Conservation (phyloP, 2,329 filamentous ascomycete genomes). For the Alternaria novae-zelandiae region DNA sequence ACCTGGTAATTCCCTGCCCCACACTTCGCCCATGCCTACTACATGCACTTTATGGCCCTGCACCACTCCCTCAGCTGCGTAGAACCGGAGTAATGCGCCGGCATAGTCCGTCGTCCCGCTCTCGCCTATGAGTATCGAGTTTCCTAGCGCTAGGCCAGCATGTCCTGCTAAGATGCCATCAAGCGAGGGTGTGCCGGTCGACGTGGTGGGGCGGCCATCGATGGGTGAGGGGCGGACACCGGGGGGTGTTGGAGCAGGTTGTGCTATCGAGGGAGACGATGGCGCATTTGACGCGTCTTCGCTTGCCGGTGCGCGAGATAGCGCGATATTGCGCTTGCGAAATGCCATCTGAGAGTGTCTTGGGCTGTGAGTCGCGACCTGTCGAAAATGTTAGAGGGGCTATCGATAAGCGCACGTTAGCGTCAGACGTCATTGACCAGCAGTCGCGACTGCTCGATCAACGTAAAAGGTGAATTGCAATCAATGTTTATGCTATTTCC, state of each 20-base stretch:
- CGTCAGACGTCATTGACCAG: neutral
- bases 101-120: slow-evolving; percentile 94
- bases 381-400: slow-evolving; percentile 15
- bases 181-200: slow-evolving; percentile 85
- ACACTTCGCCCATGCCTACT: slow-evolving; percentile 77
- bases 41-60: slow-evolving; percentile 91
- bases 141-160: slow-evolving; percentile 81
- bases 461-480: neutral
- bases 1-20: slow-evolving; percentile 84
- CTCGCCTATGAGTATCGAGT: slow-evolving; percentile 81
- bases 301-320: slow-evolving; percentile 51
- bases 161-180: slow-evolving; percentile 88
- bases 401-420: slow-evolving; percentile 12
- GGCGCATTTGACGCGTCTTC: slow-evolving; percentile 19
- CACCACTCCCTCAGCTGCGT: slow-evolving; percentile 88
- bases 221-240: slow-evolving; percentile 84
- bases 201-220: slow-evolving; percentile 86
- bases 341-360: slow-evolving; percentile 63
- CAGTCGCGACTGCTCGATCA: neutral
- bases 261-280: slow-evolving; percentile 16
- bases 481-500: neutral
- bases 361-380: slow-evolving; percentile 8
- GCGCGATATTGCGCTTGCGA: slow-evolving; percentile 69
- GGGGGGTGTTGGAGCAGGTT: slow-evolving; percentile 21
- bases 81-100: slow-evolving; percentile 82